phyloP scores from a whole-genome alignment of 1,139 yeast species.

The Waltiozyma sp. region DNA sequence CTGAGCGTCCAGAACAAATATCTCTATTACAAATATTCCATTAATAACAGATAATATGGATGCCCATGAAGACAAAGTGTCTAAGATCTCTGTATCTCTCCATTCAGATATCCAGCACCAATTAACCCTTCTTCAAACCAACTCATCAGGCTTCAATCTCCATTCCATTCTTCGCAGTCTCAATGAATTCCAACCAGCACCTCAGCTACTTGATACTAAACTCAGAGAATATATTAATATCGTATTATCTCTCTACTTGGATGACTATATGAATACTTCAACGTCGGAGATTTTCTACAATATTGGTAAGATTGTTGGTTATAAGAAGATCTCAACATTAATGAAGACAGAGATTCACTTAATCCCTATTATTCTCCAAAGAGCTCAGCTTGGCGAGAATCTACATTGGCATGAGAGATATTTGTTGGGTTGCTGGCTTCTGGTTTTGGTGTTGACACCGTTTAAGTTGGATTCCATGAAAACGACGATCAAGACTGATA shows the following conservation, averaged over 20 bases:
- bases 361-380: constrained; percentile 28
- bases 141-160: neutral
- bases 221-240: constrained; percentile 26
- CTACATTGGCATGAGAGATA: constrained; percentile 46
- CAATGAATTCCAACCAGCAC: constrained; percentile 45
- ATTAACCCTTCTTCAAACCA: neutral
- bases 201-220: constrained; percentile 37
- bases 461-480: constrained; percentile 40
- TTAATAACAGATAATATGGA: constrained; percentile 13
- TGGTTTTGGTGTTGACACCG: constrained; percentile 60
- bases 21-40: too few species aligned
- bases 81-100: constrained; percentile 17
- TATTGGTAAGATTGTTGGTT: constrained; percentile 55
- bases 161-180: constrained; percentile 15
- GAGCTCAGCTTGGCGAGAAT: constrained; percentile 11
- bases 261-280: neutral
- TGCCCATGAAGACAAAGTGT: constrained; percentile 19
- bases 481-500: constrained; percentile 21
- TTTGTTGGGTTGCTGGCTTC: constrained; percentile 61
- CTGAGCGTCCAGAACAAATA: too few species aligned
- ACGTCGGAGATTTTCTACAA: constrained; percentile 35
- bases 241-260: neutral
- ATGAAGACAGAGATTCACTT: constrained; percentile 50
- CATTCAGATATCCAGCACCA: constrained; percentile 6
- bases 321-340: constrained; percentile 45